These are phyloP conservation scores for Hydnum rufescens DNA, from an alignment of 768 basidiomycete species.

Conservation along the genomic window DNA sequence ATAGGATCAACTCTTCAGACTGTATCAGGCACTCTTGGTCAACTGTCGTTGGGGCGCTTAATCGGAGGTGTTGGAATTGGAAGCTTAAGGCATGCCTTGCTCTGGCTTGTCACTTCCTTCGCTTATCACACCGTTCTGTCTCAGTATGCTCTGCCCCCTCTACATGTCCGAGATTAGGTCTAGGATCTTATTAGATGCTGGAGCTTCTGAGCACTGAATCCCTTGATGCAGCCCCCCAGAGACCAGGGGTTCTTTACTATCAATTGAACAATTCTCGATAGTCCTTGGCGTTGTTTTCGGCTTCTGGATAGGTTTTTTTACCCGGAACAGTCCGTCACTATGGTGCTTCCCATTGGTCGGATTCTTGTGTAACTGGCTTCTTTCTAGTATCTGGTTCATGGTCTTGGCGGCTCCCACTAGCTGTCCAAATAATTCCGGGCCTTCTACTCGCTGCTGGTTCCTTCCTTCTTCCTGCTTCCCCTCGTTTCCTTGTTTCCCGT, in stretches of 20 bases:
- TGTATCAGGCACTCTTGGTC: conserved; percentile 31
- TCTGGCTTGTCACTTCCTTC: too few species aligned
- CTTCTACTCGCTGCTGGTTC: conserved; percentile 42
- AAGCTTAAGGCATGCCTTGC: conserved; percentile 36
- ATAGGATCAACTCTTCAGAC: conserved; percentile 54
- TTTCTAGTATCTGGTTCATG: conserved; percentile 33
- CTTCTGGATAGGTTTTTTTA: conserved; percentile 66
- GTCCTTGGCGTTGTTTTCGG: conserved; percentile 65
- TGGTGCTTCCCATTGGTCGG: background rate
- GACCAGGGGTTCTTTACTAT: conserved; percentile 56
- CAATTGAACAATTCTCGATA: conserved; percentile 63
- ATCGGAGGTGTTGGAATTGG: conserved; percentile 71
- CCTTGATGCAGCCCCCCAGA: conserved; percentile 37
- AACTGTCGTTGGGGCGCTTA: conserved; percentile 49
- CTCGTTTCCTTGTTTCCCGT: conserved; percentile 35
- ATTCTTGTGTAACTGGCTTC: background rate
- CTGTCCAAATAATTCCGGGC: conserved; percentile 50
- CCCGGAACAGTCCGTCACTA: conserved; percentile 32
- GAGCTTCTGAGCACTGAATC: background rate
- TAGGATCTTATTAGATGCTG: background rate
- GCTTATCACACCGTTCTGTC: too few species aligned
- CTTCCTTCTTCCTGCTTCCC: conserved; percentile 38
- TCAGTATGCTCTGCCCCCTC: conserved; percentile 56
- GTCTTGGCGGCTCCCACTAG: conserved; percentile 65
- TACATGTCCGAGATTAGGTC: conserved; percentile 59